These are phyloP conservation scores for Solanum bukasovii DNA, from an alignment of 257 asterid genomes.

Conservation along the genomic window DNA sequence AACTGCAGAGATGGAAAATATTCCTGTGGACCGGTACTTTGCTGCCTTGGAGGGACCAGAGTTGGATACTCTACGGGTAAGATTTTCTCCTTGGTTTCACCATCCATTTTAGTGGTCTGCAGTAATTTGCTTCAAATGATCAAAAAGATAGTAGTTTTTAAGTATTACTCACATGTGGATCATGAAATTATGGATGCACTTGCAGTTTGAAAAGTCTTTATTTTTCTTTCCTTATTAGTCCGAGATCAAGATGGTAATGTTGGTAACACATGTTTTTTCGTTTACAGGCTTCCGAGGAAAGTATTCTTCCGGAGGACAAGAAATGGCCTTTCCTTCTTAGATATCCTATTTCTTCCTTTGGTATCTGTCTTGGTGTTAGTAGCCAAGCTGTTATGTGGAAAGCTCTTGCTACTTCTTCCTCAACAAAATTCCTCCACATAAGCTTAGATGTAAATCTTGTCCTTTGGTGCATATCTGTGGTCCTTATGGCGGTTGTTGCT, in stretches of 20 bases:
- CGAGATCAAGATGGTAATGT: not conserved
- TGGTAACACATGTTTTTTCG: not conserved
- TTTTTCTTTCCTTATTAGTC: not conserved
- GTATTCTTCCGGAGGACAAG: conserved; percentile 61
- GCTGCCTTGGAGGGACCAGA: conserved; percentile 91
- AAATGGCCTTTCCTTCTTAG: conserved; percentile 90
- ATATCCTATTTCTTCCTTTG: conserved; percentile 62
- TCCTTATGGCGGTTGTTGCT: conserved; percentile 27
- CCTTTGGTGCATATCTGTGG: conserved; percentile 55
- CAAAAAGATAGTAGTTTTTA: not conserved
- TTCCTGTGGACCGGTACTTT: conserved; percentile 56
- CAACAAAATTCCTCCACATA: conserved; percentile 52
- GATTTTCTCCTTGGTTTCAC: not conserved
- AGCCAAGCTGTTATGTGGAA: conserved; percentile 97
- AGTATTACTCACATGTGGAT: not conserved
- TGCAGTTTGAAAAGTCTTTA: not conserved
- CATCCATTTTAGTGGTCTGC: not conserved
- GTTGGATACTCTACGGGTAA: conserved; percentile 62
- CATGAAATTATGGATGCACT: not conserved
- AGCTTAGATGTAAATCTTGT: conserved; percentile 38
- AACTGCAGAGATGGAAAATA: conserved; percentile 22
- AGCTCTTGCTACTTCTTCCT: conserved; percentile 40
- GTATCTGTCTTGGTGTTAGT: conserved; percentile 78
- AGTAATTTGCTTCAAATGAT: not conserved
- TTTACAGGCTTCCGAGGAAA: conserved; percentile 53